Base-by-base conservation (phyloP, 2,329 filamentous ascomycete species). In the Fusarium tuaranense region DNA sequence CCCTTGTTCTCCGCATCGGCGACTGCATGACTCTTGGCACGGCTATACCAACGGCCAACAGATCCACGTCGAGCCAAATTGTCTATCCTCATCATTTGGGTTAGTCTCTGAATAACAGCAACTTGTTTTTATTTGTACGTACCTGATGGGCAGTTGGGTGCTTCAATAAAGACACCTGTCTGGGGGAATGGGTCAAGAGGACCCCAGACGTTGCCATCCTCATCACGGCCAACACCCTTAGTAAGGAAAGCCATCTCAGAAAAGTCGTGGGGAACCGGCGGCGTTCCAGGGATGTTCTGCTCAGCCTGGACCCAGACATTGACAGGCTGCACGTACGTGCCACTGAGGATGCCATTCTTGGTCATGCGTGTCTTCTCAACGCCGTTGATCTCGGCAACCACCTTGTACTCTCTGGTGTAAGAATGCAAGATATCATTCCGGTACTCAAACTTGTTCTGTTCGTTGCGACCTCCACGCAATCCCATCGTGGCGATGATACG, bases 111-210 rank as follows among this genome's bases (percentile, higher is more conserved):
- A 25, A 58, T 5, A 16, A 10, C n/a, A 58, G n/a, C n/a, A 36
- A 7, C 7, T 58, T 20, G 13, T 14, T 20, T 30, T 7, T 16
- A 2, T 18, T 38, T 25, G 13, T 22, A 38, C 53, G 53, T 36
- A 64, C 48, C 44, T 58, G 25, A 58, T 34, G 36, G 12, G 34
- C 62, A 64, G 44, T 25, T 59, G 7, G 63, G 63, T 25, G 63
- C 63, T 59, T 80, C 78, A 20, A 80, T 79, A n/a, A 82, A 39
- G 7, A 84, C 77, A 2, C 82, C 82, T 2, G 77, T 81, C 73
- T 84, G 82, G 0, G 82, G 82, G 68, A 84, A 84, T 1, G 83
- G 83, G 8, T 82, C 78, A 5, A 84, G 72, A 0, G 82, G 81
- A 0, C 83, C 83, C 78, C 80, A 84, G 20, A 83, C 70, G 60